phyloP scores from a whole-genome alignment of 768 basidiomycete species.

The Floccularia luteovirens region DNA sequence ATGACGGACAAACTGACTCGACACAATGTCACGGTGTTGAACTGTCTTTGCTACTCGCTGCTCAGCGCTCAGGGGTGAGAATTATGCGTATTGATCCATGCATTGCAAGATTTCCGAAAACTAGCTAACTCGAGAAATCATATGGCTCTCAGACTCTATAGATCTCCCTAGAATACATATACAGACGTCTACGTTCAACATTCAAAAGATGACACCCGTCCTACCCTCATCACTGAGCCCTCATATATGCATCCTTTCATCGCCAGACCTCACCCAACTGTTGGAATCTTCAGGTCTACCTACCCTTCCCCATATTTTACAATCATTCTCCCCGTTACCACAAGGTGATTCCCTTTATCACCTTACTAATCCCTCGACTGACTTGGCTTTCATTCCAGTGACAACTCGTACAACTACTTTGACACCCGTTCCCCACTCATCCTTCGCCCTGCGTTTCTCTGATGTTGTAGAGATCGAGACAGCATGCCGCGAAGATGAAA shows the following conservation, averaged over 20 bases:
- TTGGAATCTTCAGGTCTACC: slow-evolving; percentile 56
- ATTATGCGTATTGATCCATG: no score
- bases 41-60: no score
- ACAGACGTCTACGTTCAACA: no score
- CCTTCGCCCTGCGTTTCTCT: slow-evolving; percentile 76
- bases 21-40: no score
- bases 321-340: slow-evolving; percentile 79
- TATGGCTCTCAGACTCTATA: no score
- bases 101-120: no score
- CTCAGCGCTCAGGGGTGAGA: no score
- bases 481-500: slow-evolving; percentile 74
- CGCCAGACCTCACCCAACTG: slow-evolving; percentile 60
- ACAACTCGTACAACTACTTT: slow-evolving; percentile 73
- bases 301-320: slow-evolving; percentile 63
- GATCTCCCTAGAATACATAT: no score
- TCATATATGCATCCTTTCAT: slow-evolving; percentile 69
- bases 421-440: slow-evolving; percentile 59
- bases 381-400: slow-evolving; percentile 35
- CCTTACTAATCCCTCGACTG: slow-evolving; percentile 2
- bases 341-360: slow-evolving; percentile 43
- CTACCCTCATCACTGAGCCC: slow-evolving; percentile 75
- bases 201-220: neutral
- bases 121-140: no score
- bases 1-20: no score
- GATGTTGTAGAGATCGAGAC: slow-evolving; percentile 64